phyloP scores from a whole-genome alignment of 1,139 yeast species.

The Meyerozyma guilliermondii region DNA sequence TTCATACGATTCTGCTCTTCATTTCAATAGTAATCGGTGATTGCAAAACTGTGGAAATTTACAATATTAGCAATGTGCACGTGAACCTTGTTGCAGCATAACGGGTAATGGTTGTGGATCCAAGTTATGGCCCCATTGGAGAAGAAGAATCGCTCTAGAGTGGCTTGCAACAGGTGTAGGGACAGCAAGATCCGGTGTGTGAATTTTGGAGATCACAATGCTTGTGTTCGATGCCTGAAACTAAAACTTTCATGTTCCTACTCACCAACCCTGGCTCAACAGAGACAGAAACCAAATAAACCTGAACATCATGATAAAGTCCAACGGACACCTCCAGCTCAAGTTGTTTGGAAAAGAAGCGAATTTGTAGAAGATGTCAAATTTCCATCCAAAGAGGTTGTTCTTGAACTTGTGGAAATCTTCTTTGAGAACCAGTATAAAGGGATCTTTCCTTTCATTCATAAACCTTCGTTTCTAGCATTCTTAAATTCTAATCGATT shows the following conservation, averaged over 20 bases:
- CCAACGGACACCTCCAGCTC: not conserved
- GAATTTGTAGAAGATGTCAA: not conserved
- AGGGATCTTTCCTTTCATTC: constrained; percentile 29
- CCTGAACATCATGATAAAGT: not conserved
- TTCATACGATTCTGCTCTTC: not conserved
- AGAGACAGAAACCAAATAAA: not conserved
- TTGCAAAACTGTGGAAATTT: not conserved
- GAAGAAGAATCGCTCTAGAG: not conserved
- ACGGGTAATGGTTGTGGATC: not conserved
- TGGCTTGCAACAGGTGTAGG: not conserved
- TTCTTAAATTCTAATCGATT: constrained; percentile 23
- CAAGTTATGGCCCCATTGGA: not conserved
- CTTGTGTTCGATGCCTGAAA: not conserved
- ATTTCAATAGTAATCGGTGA: not conserved
- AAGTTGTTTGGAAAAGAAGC: not conserved
- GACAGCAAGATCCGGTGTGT: not conserved
- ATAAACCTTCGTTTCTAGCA: constrained; percentile 24
- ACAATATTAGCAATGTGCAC: not conserved
- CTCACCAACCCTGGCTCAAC: not conserved
- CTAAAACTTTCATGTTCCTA: not conserved
- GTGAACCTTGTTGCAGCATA: not conserved
- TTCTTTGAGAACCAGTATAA: constrained; percentile 31
- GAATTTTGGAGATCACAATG: not conserved
- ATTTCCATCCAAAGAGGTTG: constrained; percentile 20
- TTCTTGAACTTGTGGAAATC: constrained; percentile 23